Conservation (phyloP, 257 asterid species). For the Scutellaria minor region DNA sequence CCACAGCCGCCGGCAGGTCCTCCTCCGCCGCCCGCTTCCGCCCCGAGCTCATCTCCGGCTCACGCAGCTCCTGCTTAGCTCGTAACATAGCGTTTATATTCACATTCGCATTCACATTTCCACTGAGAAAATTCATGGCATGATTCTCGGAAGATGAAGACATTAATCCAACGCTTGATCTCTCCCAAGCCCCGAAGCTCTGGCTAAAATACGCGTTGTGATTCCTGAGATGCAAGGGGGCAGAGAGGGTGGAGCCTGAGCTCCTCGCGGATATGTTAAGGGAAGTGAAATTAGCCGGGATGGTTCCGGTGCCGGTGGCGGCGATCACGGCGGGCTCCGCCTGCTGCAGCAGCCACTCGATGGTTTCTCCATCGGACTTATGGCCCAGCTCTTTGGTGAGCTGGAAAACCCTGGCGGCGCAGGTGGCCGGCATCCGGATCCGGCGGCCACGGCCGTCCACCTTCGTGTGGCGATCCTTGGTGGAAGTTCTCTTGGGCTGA, state of each 20-base stretch:
- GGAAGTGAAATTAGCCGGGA: slow-evolving; percentile 77
- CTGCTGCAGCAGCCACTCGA: slow-evolving; percentile 73
- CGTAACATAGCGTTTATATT: slow-evolving; percentile 32
- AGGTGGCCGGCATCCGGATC: slow-evolving; percentile 77
- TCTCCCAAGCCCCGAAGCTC: slow-evolving; percentile 27
- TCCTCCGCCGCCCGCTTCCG: slow-evolving; percentile 46
- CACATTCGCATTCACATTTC: slow-evolving; percentile 19
- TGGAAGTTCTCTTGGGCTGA: slow-evolving; percentile 52
- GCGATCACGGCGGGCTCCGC: slow-evolving; percentile 90
- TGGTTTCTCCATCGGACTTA: slow-evolving; percentile 52
- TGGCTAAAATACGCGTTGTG: slow-evolving; percentile 29
- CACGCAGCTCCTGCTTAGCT: slow-evolving; percentile 60
- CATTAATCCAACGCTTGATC: slow-evolving; percentile 36
- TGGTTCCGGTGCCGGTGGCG: slow-evolving; percentile 92
- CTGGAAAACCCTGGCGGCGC: slow-evolving; percentile 90
- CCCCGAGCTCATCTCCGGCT: slow-evolving; percentile 23
- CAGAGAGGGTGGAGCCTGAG: slow-evolving; percentile 65
- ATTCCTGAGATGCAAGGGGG: slow-evolving; percentile 50
- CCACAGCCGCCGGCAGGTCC: slow-evolving; percentile 37
- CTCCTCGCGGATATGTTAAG: slow-evolving; percentile 64
- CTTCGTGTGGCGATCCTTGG: slow-evolving; percentile 69
- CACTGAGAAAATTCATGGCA: slow-evolving; percentile 34
- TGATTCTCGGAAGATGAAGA: slow-evolving; percentile 36
- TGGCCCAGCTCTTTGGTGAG: slow-evolving; percentile 65
- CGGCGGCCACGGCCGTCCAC: slow-evolving; percentile 68